These are phyloP conservation scores for Podaxis sp. DNA, from an alignment of 768 basidiomycete species.

Conservation along the genomic window DNA sequence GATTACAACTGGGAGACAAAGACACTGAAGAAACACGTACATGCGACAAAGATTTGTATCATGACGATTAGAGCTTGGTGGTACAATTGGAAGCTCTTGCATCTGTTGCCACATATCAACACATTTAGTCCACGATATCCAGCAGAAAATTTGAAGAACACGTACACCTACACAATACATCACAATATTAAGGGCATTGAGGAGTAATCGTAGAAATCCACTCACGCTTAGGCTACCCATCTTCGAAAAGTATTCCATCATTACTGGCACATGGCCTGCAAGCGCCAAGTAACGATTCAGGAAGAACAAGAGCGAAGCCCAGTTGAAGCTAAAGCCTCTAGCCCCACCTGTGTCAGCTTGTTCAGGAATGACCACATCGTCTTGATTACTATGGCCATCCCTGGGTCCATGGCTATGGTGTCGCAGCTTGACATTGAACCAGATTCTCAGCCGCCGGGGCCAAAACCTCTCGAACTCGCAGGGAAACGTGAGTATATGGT, in stretches of 20 bases:
- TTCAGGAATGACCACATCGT: background rate
- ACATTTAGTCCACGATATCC: background rate
- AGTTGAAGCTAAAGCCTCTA: constrained; percentile 23
- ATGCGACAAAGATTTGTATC: constrained; percentile 36
- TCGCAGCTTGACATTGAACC: background rate
- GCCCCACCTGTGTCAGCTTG: background rate
- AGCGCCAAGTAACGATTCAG: constrained; percentile 43
- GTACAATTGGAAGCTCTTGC: constrained; percentile 22
- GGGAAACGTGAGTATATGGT: constrained; percentile 7
- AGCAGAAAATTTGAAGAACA: background rate
- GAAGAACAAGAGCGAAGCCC: constrained; percentile 39
- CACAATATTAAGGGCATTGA: background rate
- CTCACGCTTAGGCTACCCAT: constrained; percentile 25
- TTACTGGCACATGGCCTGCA: constrained; percentile 37
- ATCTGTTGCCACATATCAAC: constrained; percentile 19
- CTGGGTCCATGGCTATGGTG: too few species aligned
- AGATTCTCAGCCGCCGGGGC: background rate
- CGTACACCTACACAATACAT: background rate
- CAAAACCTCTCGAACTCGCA: constrained; percentile 10
- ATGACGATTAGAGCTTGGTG: constrained; percentile 34
- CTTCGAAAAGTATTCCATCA: constrained; percentile 33
- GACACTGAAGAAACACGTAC: constrained; percentile 24
- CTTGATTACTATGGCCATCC: background rate
- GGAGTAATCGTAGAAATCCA: background rate
- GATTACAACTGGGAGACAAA: background rate